A percentile compares a stretch with the other conserved stretches of the same genome.
phyloP scores from a whole-genome alignment of 2,329 filamentous ascomycete species.

The Verticillium albo-atrum region DNA sequence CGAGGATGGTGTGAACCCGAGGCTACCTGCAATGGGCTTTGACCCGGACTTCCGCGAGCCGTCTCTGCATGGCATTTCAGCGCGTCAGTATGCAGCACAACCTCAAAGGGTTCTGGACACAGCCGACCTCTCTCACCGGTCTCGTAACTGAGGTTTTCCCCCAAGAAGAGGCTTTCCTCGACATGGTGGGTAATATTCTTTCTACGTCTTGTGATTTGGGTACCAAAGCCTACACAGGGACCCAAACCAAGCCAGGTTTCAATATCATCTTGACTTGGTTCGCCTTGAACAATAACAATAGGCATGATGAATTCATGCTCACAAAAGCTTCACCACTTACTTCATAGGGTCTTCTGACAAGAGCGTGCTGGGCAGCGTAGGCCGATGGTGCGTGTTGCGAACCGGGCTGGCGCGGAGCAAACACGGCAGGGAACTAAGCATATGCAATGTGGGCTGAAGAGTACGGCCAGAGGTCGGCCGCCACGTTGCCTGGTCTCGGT shows the following conservation, averaged over 20 bases:
- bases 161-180: too few species aligned
- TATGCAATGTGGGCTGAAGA: slow-evolving; percentile 10
- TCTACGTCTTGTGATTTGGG: too few species aligned
- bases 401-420: neutral
- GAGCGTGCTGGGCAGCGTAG: neutral
- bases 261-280: too few species aligned
- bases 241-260: too few species aligned
- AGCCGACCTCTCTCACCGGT: neutral
- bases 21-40: slow-evolving; percentile 1
- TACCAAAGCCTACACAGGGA: too few species aligned
- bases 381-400: neutral
- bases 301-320: too few species aligned
- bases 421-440: neutral
- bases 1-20: neutral
- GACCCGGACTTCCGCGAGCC: slow-evolving; percentile 1
- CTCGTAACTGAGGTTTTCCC: neutral
- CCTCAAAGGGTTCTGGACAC: neutral
- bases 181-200: too few species aligned
- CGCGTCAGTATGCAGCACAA: neutral
- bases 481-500: slow-evolving; percentile 12
- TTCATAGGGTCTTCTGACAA: neutral
- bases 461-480: slow-evolving; percentile 13
- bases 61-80: neutral
- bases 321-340: neutral
- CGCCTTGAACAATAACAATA: too few species aligned